Evolutionary conservation across 768 basidiomycete species (phyloP).

Genomic region (Cytidiella melzeri): DNA sequence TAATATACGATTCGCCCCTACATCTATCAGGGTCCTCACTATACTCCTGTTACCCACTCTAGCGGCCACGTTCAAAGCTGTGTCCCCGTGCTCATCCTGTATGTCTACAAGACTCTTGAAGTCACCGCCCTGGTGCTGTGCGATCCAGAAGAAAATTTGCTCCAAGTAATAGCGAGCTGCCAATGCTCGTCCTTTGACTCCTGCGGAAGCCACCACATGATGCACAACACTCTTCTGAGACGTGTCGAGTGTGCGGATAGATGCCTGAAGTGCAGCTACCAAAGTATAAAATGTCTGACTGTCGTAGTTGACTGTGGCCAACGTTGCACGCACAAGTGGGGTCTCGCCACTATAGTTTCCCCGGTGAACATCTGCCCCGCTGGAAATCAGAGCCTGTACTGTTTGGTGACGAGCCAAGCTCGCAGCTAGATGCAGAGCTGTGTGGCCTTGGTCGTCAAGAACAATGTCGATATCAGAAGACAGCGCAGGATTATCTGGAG

Average conservation of each 20-base stretch:
- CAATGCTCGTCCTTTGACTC: constrained; percentile 80
- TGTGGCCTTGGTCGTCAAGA: constrained; percentile 92
- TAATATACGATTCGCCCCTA: constrained; percentile 84
- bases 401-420: constrained; percentile 70
- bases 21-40: constrained; percentile 82
- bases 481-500: constrained; percentile 32
- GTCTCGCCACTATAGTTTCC: constrained; percentile 96
- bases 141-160: constrained; percentile 82
- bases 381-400: constrained; percentile 62
- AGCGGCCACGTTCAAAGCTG: constrained; percentile 92
- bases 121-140: constrained; percentile 66
- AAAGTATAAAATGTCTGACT: constrained; percentile 66
- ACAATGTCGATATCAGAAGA: constrained; percentile 68
- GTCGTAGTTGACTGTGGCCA: constrained; percentile 84
- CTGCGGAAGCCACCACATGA: constrained; percentile 86
- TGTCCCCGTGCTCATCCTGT: constrained; percentile 94
- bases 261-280: constrained; percentile 56
- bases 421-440: constrained; percentile 88
- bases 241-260: constrained; percentile 85
- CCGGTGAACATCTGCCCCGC: constrained; percentile 82
- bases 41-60: constrained; percentile 86
- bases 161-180: constrained; percentile 90
- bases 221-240: constrained; percentile 83
- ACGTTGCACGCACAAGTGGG: constrained; percentile 84
- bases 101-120: constrained; percentile 81